These are phyloP conservation scores for Lachancea lanzarotensis DNA, from an alignment of 805 yeast species.

Conservation along the genomic window DNA sequence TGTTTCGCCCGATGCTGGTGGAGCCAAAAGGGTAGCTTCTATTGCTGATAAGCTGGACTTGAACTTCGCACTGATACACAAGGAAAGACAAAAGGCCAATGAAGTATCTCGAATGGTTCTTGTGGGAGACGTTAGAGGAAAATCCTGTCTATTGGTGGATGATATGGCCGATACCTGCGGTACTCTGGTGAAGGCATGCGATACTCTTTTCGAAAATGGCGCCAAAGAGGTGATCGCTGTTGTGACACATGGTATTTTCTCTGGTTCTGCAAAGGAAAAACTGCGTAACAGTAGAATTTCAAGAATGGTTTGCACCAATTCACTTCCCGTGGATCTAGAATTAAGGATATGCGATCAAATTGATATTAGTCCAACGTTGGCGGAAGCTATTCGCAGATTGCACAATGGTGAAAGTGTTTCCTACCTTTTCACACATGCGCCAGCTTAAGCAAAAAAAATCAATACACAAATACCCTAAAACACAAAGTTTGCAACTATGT, in stretches of 20 bases:
- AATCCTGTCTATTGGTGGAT: constrained; percentile 71
- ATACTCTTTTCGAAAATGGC: constrained; percentile 57
- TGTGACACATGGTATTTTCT: constrained; percentile 74
- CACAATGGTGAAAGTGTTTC: constrained; percentile 85
- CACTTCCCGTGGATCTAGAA: constrained; percentile 70
- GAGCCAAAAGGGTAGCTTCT: constrained; percentile 84
- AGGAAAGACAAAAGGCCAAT: constrained; percentile 77
- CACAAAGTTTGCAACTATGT: neutral
- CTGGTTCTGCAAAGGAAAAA: constrained; percentile 67
- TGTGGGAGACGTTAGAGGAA: constrained; percentile 76
- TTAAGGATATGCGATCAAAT: constrained; percentile 54
- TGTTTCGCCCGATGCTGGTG: constrained; percentile 86
- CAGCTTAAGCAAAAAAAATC: neutral
- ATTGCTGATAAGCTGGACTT: constrained; percentile 73
- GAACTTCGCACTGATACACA: constrained; percentile 78
- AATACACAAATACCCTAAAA: neutral
- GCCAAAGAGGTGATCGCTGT: constrained; percentile 74
- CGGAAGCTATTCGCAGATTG: constrained; percentile 77
- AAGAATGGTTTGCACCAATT: constrained; percentile 70
- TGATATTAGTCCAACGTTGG: constrained; percentile 67
- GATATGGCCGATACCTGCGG: constrained; percentile 93
- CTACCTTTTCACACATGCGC: constrained; percentile 63
- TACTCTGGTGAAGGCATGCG: constrained; percentile 77
- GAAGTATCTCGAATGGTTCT: constrained; percentile 80
- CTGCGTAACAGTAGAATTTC: constrained; percentile 62